Percentiles rank a stretch among this genome's conserved stretches.
These are phyloP conservation scores for Kazachstania sp. DNA, from an alignment of 1,139 yeast species.

Conservation along the genomic window DNA sequence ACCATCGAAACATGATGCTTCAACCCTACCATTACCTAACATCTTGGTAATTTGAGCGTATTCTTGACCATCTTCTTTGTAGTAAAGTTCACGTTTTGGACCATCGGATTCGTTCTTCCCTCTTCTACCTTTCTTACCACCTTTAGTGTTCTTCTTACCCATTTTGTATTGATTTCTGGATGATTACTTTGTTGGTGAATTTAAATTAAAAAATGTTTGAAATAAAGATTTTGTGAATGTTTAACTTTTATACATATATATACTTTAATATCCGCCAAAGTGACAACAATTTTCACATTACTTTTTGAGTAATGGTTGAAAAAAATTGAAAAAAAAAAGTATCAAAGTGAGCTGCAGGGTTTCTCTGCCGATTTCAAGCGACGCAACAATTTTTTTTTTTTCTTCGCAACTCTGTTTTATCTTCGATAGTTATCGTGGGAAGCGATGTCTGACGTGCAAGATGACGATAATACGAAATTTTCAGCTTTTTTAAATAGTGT, in stretches of 20 bases:
- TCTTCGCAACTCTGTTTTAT: background rate
- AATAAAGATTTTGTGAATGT: too few relatives aligned
- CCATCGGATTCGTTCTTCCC: constrained; percentile 93
- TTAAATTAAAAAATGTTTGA: background rate
- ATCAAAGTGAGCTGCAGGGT: background rate
- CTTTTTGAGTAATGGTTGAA: too few relatives aligned
- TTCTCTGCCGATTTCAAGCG: background rate
- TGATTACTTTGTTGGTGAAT: background rate
- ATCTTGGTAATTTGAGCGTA: constrained; percentile 97
- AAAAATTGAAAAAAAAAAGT: too few relatives aligned
- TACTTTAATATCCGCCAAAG: too few relatives aligned
- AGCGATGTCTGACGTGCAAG: background rate
- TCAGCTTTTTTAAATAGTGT: too few relatives aligned
- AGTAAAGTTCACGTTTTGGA: constrained; percentile 87
- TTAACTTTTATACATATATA: background rate
- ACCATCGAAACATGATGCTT: constrained; percentile 92
- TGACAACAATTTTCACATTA: background rate
- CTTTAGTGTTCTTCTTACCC: constrained; percentile 35
- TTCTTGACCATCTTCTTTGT: constrained; percentile 95
- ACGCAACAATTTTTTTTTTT: background rate
- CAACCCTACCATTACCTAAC: constrained; percentile 97
- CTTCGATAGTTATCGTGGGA: background rate
- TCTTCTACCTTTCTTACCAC: constrained; percentile 82
- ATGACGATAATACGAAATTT: background rate
- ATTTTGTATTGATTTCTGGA: constrained; percentile 11